These are phyloP conservation scores for Avena atlantica DNA, from an alignment of 176 grass and related monocot genomes.

Conservation along the genomic window DNA sequence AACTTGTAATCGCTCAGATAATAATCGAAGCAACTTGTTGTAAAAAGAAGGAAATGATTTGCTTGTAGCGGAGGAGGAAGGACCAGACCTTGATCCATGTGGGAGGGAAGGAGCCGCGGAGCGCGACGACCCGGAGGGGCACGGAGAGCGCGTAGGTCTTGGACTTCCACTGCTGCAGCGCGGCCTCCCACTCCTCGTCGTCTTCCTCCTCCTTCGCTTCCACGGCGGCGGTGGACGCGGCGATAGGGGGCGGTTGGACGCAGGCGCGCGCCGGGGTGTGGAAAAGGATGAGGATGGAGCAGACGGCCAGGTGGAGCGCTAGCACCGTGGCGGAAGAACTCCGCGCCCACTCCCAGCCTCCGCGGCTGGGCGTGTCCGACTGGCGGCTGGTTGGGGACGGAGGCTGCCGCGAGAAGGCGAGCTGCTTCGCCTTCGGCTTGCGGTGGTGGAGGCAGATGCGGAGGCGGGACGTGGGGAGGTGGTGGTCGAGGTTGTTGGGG, in stretches of 20 bases:
- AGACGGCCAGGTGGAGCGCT: slow-evolving; percentile 60
- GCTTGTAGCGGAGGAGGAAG: neutral
- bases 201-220: slow-evolving; percentile 43
- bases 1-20: neutral
- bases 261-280: slow-evolving; percentile 41
- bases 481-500: neutral
- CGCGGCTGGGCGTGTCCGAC: neutral
- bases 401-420: slow-evolving; percentile 28
- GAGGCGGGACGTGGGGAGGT: neutral
- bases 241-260: slow-evolving; percentile 2
- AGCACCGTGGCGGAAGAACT: slow-evolving; percentile 28
- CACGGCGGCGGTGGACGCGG: neutral
- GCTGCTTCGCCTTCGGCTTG: slow-evolving; percentile 29
- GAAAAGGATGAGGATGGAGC: slow-evolving; percentile 50
- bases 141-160: slow-evolving; percentile 85
- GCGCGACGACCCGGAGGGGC: slow-evolving; percentile 76
- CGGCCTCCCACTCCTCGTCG: slow-evolving; percentile 67
- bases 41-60: neutral
- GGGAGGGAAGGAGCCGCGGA: slow-evolving; percentile 84
- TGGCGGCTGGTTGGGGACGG: neutral
- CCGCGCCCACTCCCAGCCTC: slow-evolving; percentile 39
- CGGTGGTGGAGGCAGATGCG: slow-evolving; percentile 26
- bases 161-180: slow-evolving; percentile 76
- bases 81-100: slow-evolving; percentile 83
- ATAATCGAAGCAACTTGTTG: neutral